These are phyloP conservation scores for Neurospora terricola DNA, from an alignment of 495 filamentous ascomycete genomes.

Conservation along the genomic window DNA sequence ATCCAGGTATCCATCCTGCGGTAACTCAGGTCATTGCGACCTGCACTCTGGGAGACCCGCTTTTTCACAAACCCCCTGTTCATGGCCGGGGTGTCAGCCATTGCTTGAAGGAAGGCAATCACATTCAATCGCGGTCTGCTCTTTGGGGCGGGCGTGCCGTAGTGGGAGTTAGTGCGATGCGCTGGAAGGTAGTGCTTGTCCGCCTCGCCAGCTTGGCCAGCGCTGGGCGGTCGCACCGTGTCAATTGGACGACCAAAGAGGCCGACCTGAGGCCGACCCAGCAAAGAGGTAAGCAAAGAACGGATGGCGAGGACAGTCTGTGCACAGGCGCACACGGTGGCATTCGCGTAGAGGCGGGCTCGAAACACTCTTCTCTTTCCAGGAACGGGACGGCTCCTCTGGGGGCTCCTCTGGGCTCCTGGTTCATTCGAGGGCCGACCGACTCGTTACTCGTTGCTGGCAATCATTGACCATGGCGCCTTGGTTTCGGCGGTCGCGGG, in stretches of 20 bases:
- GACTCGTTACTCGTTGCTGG: not conserved
- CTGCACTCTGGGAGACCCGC: constrained; percentile 17
- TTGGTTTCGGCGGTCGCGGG: not conserved
- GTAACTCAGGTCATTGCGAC: constrained; percentile 14
- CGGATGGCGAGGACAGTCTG: constrained; percentile 3
- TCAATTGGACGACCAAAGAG: constrained; percentile 10
- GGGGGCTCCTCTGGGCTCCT: not conserved
- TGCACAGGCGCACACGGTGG: constrained; percentile 10
- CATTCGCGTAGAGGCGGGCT: constrained; percentile 6
- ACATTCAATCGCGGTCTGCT: constrained; percentile 11
- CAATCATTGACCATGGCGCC: not conserved
- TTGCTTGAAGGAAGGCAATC: constrained; percentile 15
- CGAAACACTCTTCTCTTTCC: constrained; percentile 1
- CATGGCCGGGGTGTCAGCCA: constrained; percentile 4
- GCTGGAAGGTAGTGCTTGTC: not conserved
- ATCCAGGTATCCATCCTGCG: constrained; percentile 16
- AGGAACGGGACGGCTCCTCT: constrained; percentile 1
- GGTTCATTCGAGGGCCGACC: not conserved
- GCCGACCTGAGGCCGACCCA: constrained; percentile 13
- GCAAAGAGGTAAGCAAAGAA: not conserved
- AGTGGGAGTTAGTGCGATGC: not conserved
- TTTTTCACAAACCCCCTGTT: not conserved
- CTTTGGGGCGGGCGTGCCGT: not conserved
- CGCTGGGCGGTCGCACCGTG: constrained; percentile 10
- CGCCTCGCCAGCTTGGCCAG: not conserved